Percentiles rank a stretch among this genome's conserved stretches.
phyloP scores from a whole-genome alignment of 164 flowering plant species.

The Piper betle region DNA sequence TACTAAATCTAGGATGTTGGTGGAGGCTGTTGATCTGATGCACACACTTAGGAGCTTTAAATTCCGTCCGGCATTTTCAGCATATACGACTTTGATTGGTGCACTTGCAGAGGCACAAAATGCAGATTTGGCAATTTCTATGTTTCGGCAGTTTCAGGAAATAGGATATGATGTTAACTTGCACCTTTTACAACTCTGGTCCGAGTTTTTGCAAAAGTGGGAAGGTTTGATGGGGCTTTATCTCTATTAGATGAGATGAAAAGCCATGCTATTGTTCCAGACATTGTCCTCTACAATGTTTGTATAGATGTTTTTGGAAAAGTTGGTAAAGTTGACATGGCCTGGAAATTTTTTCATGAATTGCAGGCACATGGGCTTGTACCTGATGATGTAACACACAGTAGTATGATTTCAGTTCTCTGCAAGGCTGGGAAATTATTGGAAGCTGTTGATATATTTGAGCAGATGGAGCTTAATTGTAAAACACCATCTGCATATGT shows the following conservation, averaged over 20 bases:
- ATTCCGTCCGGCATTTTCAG: conserved; percentile 91
- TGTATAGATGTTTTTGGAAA: conserved; percentile 92
- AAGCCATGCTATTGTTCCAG: conserved; percentile 46
- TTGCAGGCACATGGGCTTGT: conserved; percentile 51
- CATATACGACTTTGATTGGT: conserved; percentile 83
- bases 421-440: conserved; percentile 52
- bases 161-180: conserved; percentile 76
- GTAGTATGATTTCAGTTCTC: conserved; percentile 88
- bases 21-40: conserved; percentile 54
- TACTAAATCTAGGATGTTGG: conserved; percentile 39
- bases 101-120: conserved; percentile 49
- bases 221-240: conserved; percentile 73
- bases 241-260: conserved; percentile 84
- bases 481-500: conserved; percentile 59
- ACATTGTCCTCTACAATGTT: conserved; percentile 82
- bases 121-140: conserved; percentile 55
- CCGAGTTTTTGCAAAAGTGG: conserved; percentile 23
- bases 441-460: conserved; percentile 80
- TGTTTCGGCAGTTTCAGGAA: conserved; percentile 89
- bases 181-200: conserved; percentile 11
- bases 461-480: conserved; percentile 54
- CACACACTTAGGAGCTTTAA: conserved; percentile 73
- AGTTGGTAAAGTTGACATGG: conserved; percentile 88
- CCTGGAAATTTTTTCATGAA: conserved; percentile 96
- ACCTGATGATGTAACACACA: conserved; percentile 90